Evolutionary conservation across 306 rosid species (phyloP).

Genomic region (Prunus dulcis): DNA sequence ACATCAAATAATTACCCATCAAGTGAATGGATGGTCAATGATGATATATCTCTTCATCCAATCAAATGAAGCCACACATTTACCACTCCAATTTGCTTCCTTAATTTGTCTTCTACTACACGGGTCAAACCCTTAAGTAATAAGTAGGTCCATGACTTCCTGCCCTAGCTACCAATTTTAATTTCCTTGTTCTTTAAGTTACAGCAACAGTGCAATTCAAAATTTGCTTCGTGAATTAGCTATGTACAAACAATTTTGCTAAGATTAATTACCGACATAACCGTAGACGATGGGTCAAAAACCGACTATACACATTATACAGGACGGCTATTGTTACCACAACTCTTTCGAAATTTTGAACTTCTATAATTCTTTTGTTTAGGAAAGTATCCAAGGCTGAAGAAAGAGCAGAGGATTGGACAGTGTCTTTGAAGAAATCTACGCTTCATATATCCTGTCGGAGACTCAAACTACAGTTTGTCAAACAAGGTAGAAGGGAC

Average conservation of each 20-base stretch:
- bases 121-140: not conserved
- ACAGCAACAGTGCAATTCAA: not conserved
- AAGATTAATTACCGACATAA: too few species aligned
- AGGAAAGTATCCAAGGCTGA: not conserved
- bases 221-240: not conserved
- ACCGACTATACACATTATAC: too few species aligned
- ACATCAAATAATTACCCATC: slow-evolving; percentile 8
- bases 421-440: slow-evolving; percentile 22
- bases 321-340: rapidly evolving
- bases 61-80: slow-evolving; percentile 4
- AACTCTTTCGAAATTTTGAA: too few species aligned
- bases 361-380: not conserved
- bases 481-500: slow-evolving; percentile 36
- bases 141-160: not conserved
- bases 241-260: not conserved
- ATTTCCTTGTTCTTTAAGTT: slow-evolving; percentile 11
- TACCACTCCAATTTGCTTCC: not conserved
- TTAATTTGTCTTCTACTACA: slow-evolving; percentile 4
- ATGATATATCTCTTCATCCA: not conserved
- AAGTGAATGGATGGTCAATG: not conserved
- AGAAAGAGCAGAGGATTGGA: not conserved
- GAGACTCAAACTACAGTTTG: slow-evolving; percentile 37
- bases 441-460: slow-evolving; percentile 40
- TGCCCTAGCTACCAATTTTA: not conserved
- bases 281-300: too few species aligned